Evolutionary conservation across 2,329 filamentous ascomycete genomes (phyloP).

Genomic region (Cladobotryum protrusum): DNA sequence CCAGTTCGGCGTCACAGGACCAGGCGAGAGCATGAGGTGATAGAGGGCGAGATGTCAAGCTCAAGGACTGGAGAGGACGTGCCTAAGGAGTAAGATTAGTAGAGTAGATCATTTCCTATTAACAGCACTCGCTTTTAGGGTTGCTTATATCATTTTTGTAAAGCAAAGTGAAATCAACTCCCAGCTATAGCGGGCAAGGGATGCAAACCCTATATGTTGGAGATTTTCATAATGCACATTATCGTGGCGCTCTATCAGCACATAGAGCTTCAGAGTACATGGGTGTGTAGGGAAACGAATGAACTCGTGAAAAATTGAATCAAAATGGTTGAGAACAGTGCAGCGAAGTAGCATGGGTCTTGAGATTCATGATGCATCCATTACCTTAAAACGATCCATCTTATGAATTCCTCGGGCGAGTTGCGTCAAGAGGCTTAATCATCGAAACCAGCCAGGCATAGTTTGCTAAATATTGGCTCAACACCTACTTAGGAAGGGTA

Average conservation of each 20-base stretch:
- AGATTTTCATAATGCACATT: no score
- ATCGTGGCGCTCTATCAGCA: no score
- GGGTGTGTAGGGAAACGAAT: background rate
- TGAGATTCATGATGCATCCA: no score
- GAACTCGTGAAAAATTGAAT: no score
- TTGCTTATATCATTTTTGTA: no score
- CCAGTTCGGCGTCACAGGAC: slow-evolving; percentile 53
- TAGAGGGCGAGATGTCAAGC: slow-evolving; percentile 37
- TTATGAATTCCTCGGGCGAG: background rate
- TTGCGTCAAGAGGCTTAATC: background rate
- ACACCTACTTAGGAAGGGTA: no score
- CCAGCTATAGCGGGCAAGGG: no score
- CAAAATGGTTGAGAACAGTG: no score
- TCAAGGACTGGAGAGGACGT: slow-evolving; percentile 42
- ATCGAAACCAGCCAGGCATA: background rate
- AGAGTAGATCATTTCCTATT: background rate
- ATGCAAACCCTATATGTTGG: no score
- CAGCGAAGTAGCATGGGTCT: no score
- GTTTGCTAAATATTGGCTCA: background rate
- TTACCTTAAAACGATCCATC: slow-evolving; percentile 20
- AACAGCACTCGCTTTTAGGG: background rate
- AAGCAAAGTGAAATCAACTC: no score
- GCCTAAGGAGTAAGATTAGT: slow-evolving; percentile 24
- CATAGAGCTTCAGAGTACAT: background rate
- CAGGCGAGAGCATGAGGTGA: slow-evolving; percentile 40